A percentile compares a stretch with the other conserved stretches of the same genome.
Evolutionary conservation across 2,329 filamentous ascomycete genomes (phyloP).

Genomic region (Colletotrichum orbiculare): DNA sequence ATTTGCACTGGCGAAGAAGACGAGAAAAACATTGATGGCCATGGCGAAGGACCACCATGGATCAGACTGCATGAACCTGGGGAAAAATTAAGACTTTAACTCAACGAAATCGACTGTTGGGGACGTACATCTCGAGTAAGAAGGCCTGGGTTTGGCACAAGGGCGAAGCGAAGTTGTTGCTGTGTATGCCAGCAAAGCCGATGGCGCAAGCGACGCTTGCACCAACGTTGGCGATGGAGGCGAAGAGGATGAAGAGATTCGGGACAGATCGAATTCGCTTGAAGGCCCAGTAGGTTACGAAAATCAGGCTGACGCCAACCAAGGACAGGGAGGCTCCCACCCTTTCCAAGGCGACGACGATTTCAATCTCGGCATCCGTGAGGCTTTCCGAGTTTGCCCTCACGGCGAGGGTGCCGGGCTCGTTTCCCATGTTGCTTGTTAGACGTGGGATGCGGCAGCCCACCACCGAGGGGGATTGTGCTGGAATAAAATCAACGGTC

Average conservation of each 20-base stretch:
- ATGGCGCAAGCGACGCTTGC: conserved; percentile 76
- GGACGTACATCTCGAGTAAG: conserved; percentile 73
- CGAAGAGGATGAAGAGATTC: conserved; percentile 72
- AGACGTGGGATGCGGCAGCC: not conserved
- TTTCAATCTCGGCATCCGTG: conserved; percentile 41
- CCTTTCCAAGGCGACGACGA: conserved; percentile 18
- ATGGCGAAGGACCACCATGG: conserved; percentile 84
- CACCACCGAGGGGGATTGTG: not conserved
- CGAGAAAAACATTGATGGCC: conserved; percentile 83
- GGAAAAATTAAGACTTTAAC: not conserved
- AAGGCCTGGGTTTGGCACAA: conserved; percentile 73
- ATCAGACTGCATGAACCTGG: conserved; percentile 81
- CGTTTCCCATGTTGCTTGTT: not conserved
- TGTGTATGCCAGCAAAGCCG: conserved; percentile 70
- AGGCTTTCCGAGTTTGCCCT: conserved; percentile 39
- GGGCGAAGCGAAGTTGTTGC: conserved; percentile 59
- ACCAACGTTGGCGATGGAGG: conserved; percentile 68
- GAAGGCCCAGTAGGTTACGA: conserved; percentile 62
- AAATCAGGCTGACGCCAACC: conserved; percentile 61
- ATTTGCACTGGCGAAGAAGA: conserved; percentile 69
- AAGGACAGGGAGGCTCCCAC: conserved; percentile 65
- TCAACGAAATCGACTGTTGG: not conserved
- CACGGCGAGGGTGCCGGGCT: not conserved
- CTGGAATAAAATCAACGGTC: too few relatives aligned
- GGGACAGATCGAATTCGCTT: conserved; percentile 67